These are phyloP conservation scores for Wickerhamomyces bovis DNA, from an alignment of 805 yeast genomes.

Conservation along the genomic window DNA sequence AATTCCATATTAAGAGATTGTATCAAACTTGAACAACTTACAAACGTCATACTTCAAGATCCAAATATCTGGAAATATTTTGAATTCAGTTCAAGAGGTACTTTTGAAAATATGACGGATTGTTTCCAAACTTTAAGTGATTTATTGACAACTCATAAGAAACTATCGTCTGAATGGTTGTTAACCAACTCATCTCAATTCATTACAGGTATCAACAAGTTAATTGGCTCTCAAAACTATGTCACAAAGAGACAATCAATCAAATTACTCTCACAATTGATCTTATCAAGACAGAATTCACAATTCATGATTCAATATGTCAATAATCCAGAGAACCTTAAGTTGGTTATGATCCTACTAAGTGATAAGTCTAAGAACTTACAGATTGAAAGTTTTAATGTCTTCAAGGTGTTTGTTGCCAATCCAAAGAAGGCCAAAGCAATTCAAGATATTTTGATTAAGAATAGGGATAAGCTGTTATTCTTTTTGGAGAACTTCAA, in stretches of 20 bases:
- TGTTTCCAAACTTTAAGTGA: conserved; percentile 74
- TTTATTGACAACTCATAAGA: conserved; percentile 62
- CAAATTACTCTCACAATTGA: conserved; percentile 64
- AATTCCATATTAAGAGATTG: conserved; percentile 84
- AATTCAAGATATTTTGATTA: conserved; percentile 72
- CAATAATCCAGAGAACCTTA: conserved; percentile 74
- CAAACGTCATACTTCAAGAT: conserved; percentile 52
- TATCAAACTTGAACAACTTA: conserved; percentile 67
- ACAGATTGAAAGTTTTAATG: conserved; percentile 86
- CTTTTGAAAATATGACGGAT: conserved; percentile 89
- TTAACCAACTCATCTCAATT: conserved; percentile 48
- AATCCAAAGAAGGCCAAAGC: conserved; percentile 85
- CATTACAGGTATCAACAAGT: conserved; percentile 54
- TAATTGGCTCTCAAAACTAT: conserved; percentile 75
- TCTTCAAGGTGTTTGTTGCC: conserved; percentile 93
- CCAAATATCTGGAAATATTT: conserved; percentile 77
- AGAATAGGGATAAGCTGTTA: conserved; percentile 74
- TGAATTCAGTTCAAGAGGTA: conserved; percentile 64
- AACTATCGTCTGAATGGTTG: conserved; percentile 66
- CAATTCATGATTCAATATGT: conserved; percentile 71
- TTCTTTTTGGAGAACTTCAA: conserved; percentile 63
- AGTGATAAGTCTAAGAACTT: conserved; percentile 87
- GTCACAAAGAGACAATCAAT: conserved; percentile 91
- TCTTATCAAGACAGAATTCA: conserved; percentile 66
- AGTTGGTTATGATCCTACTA: conserved; percentile 76